Base-by-base conservation (phyloP, 306 rosid species). In the Vigna nakashimae region DNA sequence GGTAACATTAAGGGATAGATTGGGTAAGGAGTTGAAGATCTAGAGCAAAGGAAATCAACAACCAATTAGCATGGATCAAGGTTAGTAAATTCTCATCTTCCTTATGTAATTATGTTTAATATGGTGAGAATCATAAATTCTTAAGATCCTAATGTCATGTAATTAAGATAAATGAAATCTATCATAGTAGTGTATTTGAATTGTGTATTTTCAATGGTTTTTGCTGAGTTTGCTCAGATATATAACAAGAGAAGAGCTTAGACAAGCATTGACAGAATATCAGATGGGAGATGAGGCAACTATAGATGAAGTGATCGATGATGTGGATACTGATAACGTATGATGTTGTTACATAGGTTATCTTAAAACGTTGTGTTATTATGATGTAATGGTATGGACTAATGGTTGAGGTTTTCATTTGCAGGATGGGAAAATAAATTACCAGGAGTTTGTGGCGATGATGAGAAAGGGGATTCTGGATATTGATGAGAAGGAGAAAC, bases 261-360 rank as follows among this genome's bases (percentile, higher is more conserved):
- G 88, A 85, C 90, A 91, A 74, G 99, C 93, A 38, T 86, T 96
- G 92, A 81, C 89, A 46, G 68, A 90, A 80, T 81, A 90, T 75
- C 90, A 87, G 24, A 88, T 92, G 97, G 98, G 96, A 74, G 98
- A 91, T 79, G 99, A 92, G 65, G 96, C 84, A 24, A 82, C 90
- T 0, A 88, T 96, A 32, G 91, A 96, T 42, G 99, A 96, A 86
- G 87, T 96, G 82, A 74, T 96, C 14, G 49, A 92, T 24, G 99
- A 96, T 36, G 96, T 91, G 20, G 98, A 92, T 67, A 91, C 86
- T 24, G 96, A 96, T 75, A 91, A 78, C 55, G 99, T 92, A 85
- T 24, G 86, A 85, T 30, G 79, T 36, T 51, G 32, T 18, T 26
- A 26, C 28, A 57, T 1, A 18, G 58, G 9, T 58, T 5, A 60